These are phyloP conservation scores for Ceratobasidium sp. DNA, from an alignment of 1,284 basidiomycete genomes.

Conservation along the genomic window DNA sequence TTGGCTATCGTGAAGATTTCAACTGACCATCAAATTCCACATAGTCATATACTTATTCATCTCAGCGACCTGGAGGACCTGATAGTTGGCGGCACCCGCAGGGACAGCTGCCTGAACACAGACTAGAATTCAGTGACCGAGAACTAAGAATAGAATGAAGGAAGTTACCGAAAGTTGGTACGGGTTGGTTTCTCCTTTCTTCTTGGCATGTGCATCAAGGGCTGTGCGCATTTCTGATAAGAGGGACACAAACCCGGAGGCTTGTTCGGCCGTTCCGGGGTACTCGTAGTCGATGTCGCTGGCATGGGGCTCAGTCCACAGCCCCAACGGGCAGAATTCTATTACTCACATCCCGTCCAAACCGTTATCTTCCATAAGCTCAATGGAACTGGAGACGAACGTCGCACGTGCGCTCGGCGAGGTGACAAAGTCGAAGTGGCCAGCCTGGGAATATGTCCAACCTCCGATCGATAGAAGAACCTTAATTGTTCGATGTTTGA, in stretches of 20 bases:
- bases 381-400: conserved; percentile 56
- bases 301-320: background rate
- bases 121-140: background rate
- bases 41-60: conserved; percentile 59
- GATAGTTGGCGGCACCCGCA: conserved; percentile 54
- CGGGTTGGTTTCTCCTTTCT: conserved; percentile 36
- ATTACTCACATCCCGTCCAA: conserved; percentile 56
- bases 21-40: conserved; percentile 62
- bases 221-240: conserved; percentile 28
- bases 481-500: conserved; percentile 67
- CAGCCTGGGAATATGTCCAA: conserved; percentile 39
- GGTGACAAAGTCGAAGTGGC: conserved; percentile 37
- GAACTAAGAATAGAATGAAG: background rate
- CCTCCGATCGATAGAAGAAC: conserved; percentile 53
- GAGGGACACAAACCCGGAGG: conserved; percentile 25
- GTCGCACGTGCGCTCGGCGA: conserved; percentile 48
- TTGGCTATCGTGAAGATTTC: background rate
- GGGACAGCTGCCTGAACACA: conserved; percentile 50
- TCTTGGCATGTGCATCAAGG: conserved; percentile 8
- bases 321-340: conserved; percentile 4
- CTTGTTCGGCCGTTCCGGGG: conserved; percentile 11
- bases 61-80: conserved; percentile 52
- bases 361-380: conserved; percentile 60
- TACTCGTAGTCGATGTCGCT: conserved; percentile 46
- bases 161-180: conserved; percentile 32